Evolutionary conservation across 176 grass and related monocot species (phyloP), one percentile per base, ranked within the genome.

Genomic region (Hordeum vulgare): DNA sequence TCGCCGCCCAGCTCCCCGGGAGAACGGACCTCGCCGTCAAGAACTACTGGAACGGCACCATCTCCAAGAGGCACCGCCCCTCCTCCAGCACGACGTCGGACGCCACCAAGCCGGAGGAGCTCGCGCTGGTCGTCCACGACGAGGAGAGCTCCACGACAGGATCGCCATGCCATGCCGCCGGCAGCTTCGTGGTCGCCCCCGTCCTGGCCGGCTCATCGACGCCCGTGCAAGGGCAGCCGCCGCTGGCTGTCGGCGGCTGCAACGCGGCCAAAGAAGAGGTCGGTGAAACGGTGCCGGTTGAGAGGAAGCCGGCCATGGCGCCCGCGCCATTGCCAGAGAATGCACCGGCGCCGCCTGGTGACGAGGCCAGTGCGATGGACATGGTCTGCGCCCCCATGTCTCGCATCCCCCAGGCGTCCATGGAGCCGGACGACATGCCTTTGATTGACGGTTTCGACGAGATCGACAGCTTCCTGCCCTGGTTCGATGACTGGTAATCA

Each of bases 1-100:
- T 92, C 63, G 83, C 90, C 24, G 24, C 79, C 5, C 78, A 83
- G 53, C 86, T 92, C 2, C 86, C 90, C 0, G 83, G 90, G 44
- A 89, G 86, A 66, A 92, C 90, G 2, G 90, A 92, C 66, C 83
- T 83, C 23, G 86, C 82, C 74, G 23, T 89, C 78, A 92, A 92
- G 90, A 92, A 92, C 86, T 85, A 89, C 83, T 89, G 83, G 86
- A 88, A 92, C 86, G 62, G 83, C 86, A 92, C 83, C 74, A 75
- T 92, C 68, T 82, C 78, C 23, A 91, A 83, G 90, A 88, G 62
- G 86, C n/a, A 41, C 44, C n/a, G 21, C 21, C 47, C 49, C 10
- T 31, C 69, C 15, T 4, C 37, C 69, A 80, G 87, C 81, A 85
- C 76, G 21, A 80, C 81, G 27, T 84, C 81, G 6, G 76, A 75